These are phyloP conservation scores for Ceratobasidium sp. DNA, from an alignment of 1,284 basidiomycete species.

Conservation along the genomic window DNA sequence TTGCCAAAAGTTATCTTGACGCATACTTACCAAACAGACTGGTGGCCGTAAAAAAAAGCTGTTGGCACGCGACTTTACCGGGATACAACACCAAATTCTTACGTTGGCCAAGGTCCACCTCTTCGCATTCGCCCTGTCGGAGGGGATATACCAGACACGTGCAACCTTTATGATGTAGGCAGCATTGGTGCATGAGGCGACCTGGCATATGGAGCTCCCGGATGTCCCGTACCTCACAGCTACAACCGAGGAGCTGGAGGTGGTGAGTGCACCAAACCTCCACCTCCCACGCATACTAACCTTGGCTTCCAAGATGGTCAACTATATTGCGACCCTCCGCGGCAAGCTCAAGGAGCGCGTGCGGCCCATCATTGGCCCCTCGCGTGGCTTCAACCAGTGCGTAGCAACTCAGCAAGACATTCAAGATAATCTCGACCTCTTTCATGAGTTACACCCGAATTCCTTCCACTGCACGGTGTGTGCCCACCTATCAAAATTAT, in stretches of 20 bases:
- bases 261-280: background rate
- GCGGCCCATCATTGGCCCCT: background rate
- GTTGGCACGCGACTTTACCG: background rate
- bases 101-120: background rate
- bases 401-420: background rate
- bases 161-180: background rate
- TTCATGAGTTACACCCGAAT: slow-evolving; percentile 13
- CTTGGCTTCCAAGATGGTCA: slow-evolving; percentile 5
- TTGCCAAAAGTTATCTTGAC: too few relatives aligned
- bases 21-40: too few relatives aligned
- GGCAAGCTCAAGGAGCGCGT: slow-evolving; percentile 25
- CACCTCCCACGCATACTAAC: too few relatives aligned
- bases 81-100: slow-evolving; percentile 2
- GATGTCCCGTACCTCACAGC: background rate
- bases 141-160: slow-evolving; percentile 9
- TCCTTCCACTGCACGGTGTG: slow-evolving; percentile 32
- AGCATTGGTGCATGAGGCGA: background rate
- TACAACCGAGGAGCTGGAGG: background rate
- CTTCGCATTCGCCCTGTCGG: slow-evolving; percentile 3
- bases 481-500: too few relatives aligned
- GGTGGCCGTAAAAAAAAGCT: slow-evolving; percentile 10
- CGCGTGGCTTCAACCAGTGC: background rate
- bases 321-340: slow-evolving; percentile 17
- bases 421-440: background rate
- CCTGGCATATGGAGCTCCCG: background rate